These are phyloP conservation scores for Suillus luteus DNA, from an alignment of 768 basidiomycete genomes.

Conservation along the genomic window DNA sequence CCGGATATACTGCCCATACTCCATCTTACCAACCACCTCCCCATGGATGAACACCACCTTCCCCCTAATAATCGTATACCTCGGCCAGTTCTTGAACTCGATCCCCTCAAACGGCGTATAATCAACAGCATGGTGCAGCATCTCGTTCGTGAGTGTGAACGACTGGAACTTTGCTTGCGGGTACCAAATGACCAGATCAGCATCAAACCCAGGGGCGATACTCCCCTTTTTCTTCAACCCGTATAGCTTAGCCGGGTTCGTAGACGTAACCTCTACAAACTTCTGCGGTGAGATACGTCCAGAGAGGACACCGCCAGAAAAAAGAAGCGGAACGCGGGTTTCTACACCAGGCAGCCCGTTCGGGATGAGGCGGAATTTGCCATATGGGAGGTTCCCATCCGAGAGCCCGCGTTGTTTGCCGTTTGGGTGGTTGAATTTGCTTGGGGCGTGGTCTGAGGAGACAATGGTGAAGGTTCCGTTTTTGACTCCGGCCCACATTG, in stretches of 20 bases:
- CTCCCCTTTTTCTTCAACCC: conserved; percentile 37
- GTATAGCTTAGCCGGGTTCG: conserved; percentile 37
- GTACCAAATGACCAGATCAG: conserved; percentile 37
- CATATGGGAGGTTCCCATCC: conserved; percentile 27
- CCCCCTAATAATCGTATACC: conserved; percentile 25
- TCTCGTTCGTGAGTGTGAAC: conserved; percentile 24
- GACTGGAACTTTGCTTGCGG: conserved; percentile 15
- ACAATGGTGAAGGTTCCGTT: conserved; percentile 32
- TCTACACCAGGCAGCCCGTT: conserved; percentile 39
- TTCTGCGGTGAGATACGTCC: conserved; percentile 31
- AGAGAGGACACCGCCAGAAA: conserved; percentile 32
- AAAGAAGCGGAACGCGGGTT: conserved; percentile 35
- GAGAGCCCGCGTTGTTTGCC: conserved; percentile 28
- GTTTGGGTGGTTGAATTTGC: conserved; percentile 27
- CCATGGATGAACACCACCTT: conserved; percentile 22
- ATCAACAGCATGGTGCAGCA: conserved; percentile 31
- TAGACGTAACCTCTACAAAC: conserved; percentile 37
- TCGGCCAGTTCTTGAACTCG: conserved; percentile 36
- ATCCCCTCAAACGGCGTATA: conserved; percentile 40
- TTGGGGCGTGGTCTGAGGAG: conserved; percentile 36
- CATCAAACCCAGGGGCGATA: conserved; percentile 36
- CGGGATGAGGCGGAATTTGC: conserved; percentile 35
- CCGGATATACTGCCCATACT: conserved; percentile 18
- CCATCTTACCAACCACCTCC: conserved; percentile 17
- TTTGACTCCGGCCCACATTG: conserved; percentile 20